Evolutionary conservation across 2,329 filamentous ascomycete species (phyloP), one percentile per base, ranked within the genome.

Genomic region (Bipolaris bicolor): DNA sequence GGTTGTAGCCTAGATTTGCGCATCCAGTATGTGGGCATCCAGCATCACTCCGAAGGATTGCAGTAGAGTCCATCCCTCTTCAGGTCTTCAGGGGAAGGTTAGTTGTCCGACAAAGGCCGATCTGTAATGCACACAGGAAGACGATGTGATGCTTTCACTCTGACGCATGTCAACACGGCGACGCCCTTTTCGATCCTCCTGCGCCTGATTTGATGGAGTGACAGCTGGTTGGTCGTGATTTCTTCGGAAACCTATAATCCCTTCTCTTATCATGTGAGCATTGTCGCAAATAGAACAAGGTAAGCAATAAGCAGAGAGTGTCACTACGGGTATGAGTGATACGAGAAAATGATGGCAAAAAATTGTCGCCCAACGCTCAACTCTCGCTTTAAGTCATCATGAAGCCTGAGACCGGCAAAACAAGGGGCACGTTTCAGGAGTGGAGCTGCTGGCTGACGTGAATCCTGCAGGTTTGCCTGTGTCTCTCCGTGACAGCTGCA

Each of bases 381-480:
- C 34, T 26, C 29, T 44, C 16, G 44, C 44, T 5, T 15, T 29
- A 29, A 53, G 20, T 5, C 33, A 33, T 39, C 49, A 36, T 46
- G 54, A 22, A 37, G 50, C 49, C 54, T 53, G 37, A 57, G 37
- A 43, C 43, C 47, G 43, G 37, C 49, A 52, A 48, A 43, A 57
- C 49, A 37, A 16, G 33, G 3, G 49, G 54, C 40, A 44, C 13
- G 54, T 57, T 57, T 57, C 54, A 53, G 37, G 41, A 29, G 22
- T 24, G 22, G 41, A 20, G 33, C 49, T 9, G 44, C 5, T 43
- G 29, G 22, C 49, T 10, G 24, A 46, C 20, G 45, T 36, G 41
- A 39, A 36, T 46, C 20, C 41, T 40, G 26, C 41, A 46, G 26
- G 7, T 16, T 34, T 24, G 34, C 31, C 3, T 33, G 20, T 13